Evolutionary conservation across 2,329 filamentous ascomycete species (phyloP).

Genomic region (Claviceps purpurea): DNA sequence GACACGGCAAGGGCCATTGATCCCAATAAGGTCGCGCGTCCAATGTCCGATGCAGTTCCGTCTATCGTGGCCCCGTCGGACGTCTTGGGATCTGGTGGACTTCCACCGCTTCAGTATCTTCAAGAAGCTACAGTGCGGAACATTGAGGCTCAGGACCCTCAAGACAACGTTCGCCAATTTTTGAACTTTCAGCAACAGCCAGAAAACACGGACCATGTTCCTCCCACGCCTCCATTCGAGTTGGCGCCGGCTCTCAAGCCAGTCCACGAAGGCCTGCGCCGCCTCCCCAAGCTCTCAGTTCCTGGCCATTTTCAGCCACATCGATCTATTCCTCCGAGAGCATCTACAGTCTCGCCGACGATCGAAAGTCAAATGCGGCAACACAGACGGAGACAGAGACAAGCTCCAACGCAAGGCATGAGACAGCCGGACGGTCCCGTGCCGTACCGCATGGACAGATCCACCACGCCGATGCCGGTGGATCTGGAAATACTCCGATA

Average conservation of each 20-base stretch:
- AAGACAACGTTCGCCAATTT: conserved; percentile 89
- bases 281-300: conserved; percentile 50
- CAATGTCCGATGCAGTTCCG: conserved; percentile 61
- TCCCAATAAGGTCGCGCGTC: conserved; percentile 43
- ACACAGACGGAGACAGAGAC: conserved; percentile 12
- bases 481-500: conserved; percentile 43
- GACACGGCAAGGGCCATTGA: conserved; percentile 46
- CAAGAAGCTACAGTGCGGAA: conserved; percentile 60
- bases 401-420: conserved; percentile 11
- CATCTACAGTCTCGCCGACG: conserved; percentile 16
- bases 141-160: conserved; percentile 62
- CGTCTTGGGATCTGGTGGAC: conserved; percentile 56
- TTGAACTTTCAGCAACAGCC: conserved; percentile 65
- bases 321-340: conserved; percentile 15
- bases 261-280: conserved; percentile 42
- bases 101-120: conserved; percentile 54
- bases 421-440: conserved; percentile 23
- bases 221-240: conserved; percentile 57
- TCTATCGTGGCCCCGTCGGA: conserved; percentile 89
- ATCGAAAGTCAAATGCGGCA: conserved; percentile 13
- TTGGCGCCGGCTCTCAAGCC: conserved; percentile 34
- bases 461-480: conserved; percentile 32
- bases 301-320: conserved; percentile 25
- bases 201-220: conserved; percentile 36
- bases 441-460: conserved; percentile 39